phyloP scores from a whole-genome alignment of 108 stramenopile genomes.

The Skeletonema grethae region DNA sequence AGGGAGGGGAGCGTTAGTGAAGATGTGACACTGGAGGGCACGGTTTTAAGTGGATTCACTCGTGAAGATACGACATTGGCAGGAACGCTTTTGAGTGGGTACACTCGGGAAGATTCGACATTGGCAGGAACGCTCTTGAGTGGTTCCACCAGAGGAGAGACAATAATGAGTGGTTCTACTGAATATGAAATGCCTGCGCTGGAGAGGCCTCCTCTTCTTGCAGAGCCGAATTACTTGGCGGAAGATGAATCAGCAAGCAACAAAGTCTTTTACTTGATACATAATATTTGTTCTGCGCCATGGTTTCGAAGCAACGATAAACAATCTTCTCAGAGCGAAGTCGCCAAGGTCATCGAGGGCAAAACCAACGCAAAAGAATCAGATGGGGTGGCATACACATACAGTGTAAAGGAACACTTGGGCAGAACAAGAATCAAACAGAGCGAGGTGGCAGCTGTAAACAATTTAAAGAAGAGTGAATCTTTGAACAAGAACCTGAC shows the following conservation, averaged over 20 bases:
- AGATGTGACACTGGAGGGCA: neutral
- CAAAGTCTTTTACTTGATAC: neutral
- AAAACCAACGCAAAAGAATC: neutral
- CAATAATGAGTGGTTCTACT: neutral
- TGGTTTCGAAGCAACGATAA: neutral
- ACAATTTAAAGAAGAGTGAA: neutral
- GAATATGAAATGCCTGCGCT: neutral
- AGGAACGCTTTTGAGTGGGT: neutral
- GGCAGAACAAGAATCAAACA: neutral
- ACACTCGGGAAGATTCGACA: neutral
- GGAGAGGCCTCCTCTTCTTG: neutral
- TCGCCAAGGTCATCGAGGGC: neutral
- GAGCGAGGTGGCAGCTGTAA: neutral
- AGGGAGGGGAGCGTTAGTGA: neutral
- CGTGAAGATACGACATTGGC: no score
- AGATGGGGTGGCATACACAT: neutral
- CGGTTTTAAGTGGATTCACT: neutral
- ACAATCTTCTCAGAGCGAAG: neutral
- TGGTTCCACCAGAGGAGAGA: neutral
- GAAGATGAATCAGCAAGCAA: neutral
- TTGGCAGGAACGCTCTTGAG: neutral
- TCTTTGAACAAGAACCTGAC: neutral
- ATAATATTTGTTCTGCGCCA: neutral
- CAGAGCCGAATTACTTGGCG: neutral
- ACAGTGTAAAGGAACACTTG: neutral